Evolutionary conservation across 192 early-diverging fungal species (phyloP).

Genomic region (Chytriomyces confervae): DNA sequence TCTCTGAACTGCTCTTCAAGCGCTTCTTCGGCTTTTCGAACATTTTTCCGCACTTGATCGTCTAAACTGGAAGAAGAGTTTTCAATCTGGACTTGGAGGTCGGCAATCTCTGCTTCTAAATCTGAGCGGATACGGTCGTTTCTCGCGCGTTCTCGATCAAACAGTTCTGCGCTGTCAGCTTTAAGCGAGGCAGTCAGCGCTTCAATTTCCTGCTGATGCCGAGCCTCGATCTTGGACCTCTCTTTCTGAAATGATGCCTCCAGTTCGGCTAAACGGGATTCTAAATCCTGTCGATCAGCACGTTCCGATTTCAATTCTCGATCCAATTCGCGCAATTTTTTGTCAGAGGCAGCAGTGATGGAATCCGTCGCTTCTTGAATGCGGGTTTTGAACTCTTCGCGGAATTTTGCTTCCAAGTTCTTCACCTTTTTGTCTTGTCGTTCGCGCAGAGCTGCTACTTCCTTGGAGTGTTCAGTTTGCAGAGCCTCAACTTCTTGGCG

Average conservation of each 20-base stretch:
- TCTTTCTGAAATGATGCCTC: conserved; percentile 7
- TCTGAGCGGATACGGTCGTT: conserved; percentile 8
- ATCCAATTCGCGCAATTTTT: conserved; percentile 22
- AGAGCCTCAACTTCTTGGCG: conserved; percentile 26
- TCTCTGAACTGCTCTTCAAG: conserved; percentile 2
- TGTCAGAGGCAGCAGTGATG: conserved; percentile 2
- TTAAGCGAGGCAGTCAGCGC: conserved; percentile 8
- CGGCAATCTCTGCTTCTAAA: conserved; percentile 16
- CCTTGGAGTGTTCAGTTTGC: conserved; percentile 13
- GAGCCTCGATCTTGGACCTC: neutral
- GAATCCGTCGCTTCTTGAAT: conserved; percentile 2
- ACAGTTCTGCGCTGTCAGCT: conserved; percentile 17
- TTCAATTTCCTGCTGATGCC: conserved; percentile 35
- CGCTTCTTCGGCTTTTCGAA: conserved; percentile 33
- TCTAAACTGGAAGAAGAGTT: conserved; percentile 5
- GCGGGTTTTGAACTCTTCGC: conserved; percentile 18
- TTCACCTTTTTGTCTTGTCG: conserved; percentile 26
- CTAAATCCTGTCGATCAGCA: conserved; percentile 4
- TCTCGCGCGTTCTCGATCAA: neutral
- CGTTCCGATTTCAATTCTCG: conserved; percentile 10
- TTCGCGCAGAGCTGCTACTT: conserved; percentile 29
- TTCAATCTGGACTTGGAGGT: conserved; percentile 8
- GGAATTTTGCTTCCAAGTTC: conserved; percentile 16
- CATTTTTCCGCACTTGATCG: conserved; percentile 2
- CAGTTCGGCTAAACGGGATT: neutral